These are phyloP conservation scores for Pezicula rhizophila DNA, from an alignment of 2,329 filamentous ascomycete genomes.

Conservation along the genomic window DNA sequence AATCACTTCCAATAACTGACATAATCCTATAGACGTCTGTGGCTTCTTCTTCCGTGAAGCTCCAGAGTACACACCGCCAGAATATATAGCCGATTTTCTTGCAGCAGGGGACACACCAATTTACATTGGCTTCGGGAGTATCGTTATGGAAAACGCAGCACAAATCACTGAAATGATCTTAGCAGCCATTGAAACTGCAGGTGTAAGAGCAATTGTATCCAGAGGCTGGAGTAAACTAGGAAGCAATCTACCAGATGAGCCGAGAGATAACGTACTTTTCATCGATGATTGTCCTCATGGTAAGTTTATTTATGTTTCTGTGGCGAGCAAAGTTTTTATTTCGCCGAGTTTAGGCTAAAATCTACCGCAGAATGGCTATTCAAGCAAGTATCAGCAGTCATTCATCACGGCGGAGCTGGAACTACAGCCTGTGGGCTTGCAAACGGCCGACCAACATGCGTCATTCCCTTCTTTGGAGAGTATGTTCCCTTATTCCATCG, in stretches of 20 bases:
- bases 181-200: conserved; percentile 26
- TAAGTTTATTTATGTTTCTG: background rate
- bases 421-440: conserved; percentile 29
- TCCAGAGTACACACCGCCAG: conserved; percentile 36
- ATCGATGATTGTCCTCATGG: conserved; percentile 10
- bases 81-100: conserved; percentile 13
- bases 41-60: conserved; percentile 71
- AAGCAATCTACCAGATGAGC: background rate
- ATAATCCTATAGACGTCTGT: conserved; percentile 43
- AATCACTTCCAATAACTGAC: background rate
- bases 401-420: conserved; percentile 27
- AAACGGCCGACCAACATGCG: conserved; percentile 30
- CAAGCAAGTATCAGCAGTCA: conserved; percentile 27
- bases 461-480: conserved; percentile 37
- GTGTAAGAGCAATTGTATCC: conserved; percentile 30
- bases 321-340: background rate
- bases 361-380: conserved; percentile 29
- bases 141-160: conserved; percentile 27
- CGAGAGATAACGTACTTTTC: conserved; percentile 4
- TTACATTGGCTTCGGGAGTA: conserved; percentile 19
- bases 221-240: conserved; percentile 32
- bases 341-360: background rate
- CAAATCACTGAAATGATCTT: conserved; percentile 30
- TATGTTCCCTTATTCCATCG: conserved; percentile 1
- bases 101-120: conserved; percentile 12